These are phyloP conservation scores for Trichophyton schoenleinii DNA, from an alignment of 2,329 filamentous ascomycete genomes.

Conservation along the genomic window DNA sequence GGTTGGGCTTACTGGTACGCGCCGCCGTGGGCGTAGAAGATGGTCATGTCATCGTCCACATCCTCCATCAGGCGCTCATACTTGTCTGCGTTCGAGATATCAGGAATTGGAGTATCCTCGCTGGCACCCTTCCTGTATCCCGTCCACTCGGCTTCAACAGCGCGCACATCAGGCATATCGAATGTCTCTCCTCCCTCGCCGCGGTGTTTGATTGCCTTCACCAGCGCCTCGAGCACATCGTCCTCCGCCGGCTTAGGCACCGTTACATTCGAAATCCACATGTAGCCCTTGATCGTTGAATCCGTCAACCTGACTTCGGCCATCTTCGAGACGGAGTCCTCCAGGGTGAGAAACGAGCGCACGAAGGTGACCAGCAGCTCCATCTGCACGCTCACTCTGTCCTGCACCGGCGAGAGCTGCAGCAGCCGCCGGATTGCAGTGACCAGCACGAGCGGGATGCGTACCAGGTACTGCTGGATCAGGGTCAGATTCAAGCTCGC, in stretches of 20 bases:
- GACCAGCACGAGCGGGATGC: slow-evolving; percentile 32
- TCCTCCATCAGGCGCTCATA: slow-evolving; percentile 31
- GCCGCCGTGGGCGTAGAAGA: slow-evolving; percentile 38
- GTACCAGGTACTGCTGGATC: slow-evolving; percentile 22
- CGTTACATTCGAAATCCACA: slow-evolving; percentile 67
- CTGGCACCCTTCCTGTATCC: slow-evolving; percentile 30
- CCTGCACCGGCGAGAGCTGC: slow-evolving; percentile 54
- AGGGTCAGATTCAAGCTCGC: neutral
- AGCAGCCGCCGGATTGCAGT: slow-evolving; percentile 38
- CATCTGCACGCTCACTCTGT: slow-evolving; percentile 67
- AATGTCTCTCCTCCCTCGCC: slow-evolving; percentile 29
- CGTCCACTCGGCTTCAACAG: slow-evolving; percentile 37
- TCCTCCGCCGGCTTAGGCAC: slow-evolving; percentile 47
- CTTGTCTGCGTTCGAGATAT: slow-evolving; percentile 33
- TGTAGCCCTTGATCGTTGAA: slow-evolving; percentile 58
- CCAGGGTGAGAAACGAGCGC: slow-evolving; percentile 47
- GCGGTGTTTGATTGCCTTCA: slow-evolving; percentile 28
- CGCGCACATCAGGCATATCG: slow-evolving; percentile 23
- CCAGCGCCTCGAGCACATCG: slow-evolving; percentile 29
- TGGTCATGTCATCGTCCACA: slow-evolving; percentile 28
- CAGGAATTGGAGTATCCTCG: slow-evolving; percentile 27
- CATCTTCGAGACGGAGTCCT: slow-evolving; percentile 44
- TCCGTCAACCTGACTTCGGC: slow-evolving; percentile 54
- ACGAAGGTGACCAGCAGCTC: slow-evolving; percentile 60
- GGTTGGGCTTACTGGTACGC: slow-evolving; percentile 28